Evolutionary conservation across 1,284 basidiomycete genomes (phyloP).

Genomic region (Fistulina hepatica): DNA sequence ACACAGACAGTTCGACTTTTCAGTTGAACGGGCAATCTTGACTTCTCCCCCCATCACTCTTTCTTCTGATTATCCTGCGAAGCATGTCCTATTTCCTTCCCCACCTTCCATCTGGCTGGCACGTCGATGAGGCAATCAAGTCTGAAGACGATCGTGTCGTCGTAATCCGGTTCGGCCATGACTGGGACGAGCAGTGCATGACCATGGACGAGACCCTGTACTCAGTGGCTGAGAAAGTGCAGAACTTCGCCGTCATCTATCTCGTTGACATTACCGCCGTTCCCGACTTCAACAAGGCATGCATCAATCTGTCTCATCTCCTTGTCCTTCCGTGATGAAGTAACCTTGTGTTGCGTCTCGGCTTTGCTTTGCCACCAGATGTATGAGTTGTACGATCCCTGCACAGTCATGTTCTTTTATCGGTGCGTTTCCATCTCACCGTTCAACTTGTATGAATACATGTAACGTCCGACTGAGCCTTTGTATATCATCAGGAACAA

Average conservation of each 20-base stretch:
- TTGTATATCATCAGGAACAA: slow-evolving; percentile 61
- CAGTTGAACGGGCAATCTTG: no score
- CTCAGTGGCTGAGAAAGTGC: slow-evolving; percentile 87
- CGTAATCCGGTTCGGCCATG: slow-evolving; percentile 87
- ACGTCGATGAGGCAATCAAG: slow-evolving; percentile 95
- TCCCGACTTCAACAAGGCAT: slow-evolving; percentile 97
- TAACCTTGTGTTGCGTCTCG: background rate
- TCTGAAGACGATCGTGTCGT: slow-evolving; percentile 96
- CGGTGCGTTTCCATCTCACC: slow-evolving; percentile 42
- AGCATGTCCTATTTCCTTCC: slow-evolving; percentile 81
- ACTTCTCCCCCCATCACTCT: no score
- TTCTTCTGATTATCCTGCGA: no score
- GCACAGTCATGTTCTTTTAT: slow-evolving; percentile 98
- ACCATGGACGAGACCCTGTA: slow-evolving; percentile 98
- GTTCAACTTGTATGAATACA: background rate
- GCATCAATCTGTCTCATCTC: slow-evolving; percentile 14
- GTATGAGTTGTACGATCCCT: slow-evolving; percentile 91
- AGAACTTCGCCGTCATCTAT: slow-evolving; percentile 98
- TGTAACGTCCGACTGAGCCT: slow-evolving; percentile 1
- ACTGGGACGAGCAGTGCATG: slow-evolving; percentile 83
- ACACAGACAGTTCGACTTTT: no score
- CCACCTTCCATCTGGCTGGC: slow-evolving; percentile 91
- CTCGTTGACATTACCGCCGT: slow-evolving; percentile 94
- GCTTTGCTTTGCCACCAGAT: slow-evolving; percentile 40
- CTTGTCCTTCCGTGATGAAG: slow-evolving; percentile 1